Evolutionary conservation across 208 protist species (phyloP).

Genomic region (Trichomonas vaginalis): DNA sequence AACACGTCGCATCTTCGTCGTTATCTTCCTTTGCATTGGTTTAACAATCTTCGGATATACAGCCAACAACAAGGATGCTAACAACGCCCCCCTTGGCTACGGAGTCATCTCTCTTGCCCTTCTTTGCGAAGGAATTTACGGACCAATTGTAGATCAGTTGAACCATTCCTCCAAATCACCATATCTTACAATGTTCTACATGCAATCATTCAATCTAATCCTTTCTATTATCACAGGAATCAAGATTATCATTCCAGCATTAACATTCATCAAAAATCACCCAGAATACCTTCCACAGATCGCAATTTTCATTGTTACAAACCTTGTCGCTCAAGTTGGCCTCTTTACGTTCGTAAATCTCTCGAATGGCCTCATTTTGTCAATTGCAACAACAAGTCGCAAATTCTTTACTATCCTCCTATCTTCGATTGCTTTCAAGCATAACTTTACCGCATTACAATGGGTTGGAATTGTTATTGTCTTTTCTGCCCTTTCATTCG

Average conservation of each 20-base stretch:
- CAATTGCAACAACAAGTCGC: background rate
- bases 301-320: background rate
- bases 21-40: background rate
- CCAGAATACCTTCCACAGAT: background rate
- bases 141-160: background rate
- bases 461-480: background rate
- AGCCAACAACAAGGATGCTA: background rate
- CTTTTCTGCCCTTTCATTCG: background rate
- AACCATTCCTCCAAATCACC: background rate
- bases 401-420: background rate
- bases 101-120: background rate
- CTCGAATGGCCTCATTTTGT: background rate
- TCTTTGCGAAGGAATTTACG: background rate
- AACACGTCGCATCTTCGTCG: background rate
- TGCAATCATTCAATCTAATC: background rate
- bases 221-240: background rate
- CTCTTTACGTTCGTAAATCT: background rate
- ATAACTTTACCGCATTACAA: background rate
- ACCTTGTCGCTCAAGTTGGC: background rate
- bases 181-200: slow-evolving; percentile 2
- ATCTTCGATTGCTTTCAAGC: background rate
- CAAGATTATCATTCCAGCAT: background rate
- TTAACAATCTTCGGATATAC: background rate
- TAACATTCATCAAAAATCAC: background rate
- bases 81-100: background rate